Evolutionary conservation across 805 yeast species (phyloP).

Genomic region (Wickerhamomyces rabaulensis): DNA sequence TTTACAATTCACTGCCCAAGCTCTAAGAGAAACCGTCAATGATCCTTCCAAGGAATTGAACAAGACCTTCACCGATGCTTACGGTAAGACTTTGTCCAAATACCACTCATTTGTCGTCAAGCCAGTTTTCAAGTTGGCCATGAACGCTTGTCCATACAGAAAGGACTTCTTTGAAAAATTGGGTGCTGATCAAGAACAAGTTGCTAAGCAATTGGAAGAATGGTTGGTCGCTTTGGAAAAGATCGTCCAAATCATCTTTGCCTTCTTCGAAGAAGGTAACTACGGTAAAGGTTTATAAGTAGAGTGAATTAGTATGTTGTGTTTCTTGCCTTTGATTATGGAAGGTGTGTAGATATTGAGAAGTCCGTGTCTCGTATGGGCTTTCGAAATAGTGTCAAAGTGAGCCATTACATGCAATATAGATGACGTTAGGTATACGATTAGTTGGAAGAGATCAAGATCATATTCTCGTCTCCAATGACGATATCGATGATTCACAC

Average conservation of each 20-base stretch:
- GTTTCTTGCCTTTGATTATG: neutral
- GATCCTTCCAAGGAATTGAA: constrained; percentile 60
- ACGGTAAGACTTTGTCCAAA: constrained; percentile 71
- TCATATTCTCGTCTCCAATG: too few species aligned
- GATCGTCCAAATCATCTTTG: constrained; percentile 68
- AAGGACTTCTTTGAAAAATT: constrained; percentile 77
- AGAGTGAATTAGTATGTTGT: neutral
- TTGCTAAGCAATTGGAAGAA: constrained; percentile 52
- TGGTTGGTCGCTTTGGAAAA: constrained; percentile 79
- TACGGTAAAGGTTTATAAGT: constrained; percentile 79
- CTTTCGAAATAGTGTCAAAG: too few species aligned
- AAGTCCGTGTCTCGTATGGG: too few species aligned
- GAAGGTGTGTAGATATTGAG: too few species aligned
- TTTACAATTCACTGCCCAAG: constrained; percentile 83
- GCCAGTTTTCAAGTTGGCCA: constrained; percentile 87
- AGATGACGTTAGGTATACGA: too few species aligned
- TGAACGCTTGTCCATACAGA: constrained; percentile 93
- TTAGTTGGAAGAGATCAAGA: too few species aligned
- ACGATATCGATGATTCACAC: too few species aligned
- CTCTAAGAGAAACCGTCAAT: constrained; percentile 74
- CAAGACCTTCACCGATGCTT: constrained; percentile 79
- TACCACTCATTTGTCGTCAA: constrained; percentile 78
- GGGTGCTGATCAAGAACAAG: constrained; percentile 70
- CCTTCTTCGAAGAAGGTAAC: constrained; percentile 72
- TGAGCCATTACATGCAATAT: too few species aligned